Base-by-base conservation (phyloP, 1,139 yeast species). In the Debaryomycetaceae sp. region DNA sequence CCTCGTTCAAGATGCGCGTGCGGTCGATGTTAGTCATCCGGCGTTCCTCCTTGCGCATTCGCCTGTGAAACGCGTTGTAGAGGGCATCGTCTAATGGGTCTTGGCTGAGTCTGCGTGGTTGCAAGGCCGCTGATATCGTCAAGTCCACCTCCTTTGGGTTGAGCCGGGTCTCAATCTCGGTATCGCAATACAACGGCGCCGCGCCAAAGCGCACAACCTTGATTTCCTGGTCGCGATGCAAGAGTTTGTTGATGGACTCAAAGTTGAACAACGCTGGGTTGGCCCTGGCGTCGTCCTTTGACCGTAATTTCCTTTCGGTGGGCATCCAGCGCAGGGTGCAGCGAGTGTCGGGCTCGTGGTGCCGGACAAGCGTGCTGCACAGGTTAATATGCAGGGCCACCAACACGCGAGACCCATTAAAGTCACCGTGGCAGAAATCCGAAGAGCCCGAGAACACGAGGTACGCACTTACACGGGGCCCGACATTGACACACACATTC, bases 31-130 rank as follows among this genome's bases (percentile, higher is more conserved):
- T 71, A 22, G 74, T 65, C 74, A 80, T 75, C 24, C 74, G 65
- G 34, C 68, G 68, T 48, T 83, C 94, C 36, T 78, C 82, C 33
- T 76, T 74, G 38, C 71, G 74, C 83, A 81, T 78, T 27, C 70
- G 61, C 27, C 69, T 64, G 48, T 82, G 89, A 44, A 76, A 79
- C 1, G 59, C 44, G 2, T 48, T 49, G 44, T 67, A 83, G 1
- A 57, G 27, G 0, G 54, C 56, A 37, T 78, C 83, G 0, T 52
- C 42, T 12, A 82, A 53, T 0, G 62, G 60, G 40, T 78, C 83
- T 15, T 14, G 10, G 12, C 5, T 8, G 18, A 27, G 34, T 29
- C 44, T 44, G 28, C 61, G 31, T 4, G 60, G 58, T 29, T 46
- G 42, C 8, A 40, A 28, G 4, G 35, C 35, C 6, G 44, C 37